Evolutionary conservation across 768 basidiomycete species (phyloP), one percentile per base, ranked within the genome.

Genomic region (Hygrocybe punicea): DNA sequence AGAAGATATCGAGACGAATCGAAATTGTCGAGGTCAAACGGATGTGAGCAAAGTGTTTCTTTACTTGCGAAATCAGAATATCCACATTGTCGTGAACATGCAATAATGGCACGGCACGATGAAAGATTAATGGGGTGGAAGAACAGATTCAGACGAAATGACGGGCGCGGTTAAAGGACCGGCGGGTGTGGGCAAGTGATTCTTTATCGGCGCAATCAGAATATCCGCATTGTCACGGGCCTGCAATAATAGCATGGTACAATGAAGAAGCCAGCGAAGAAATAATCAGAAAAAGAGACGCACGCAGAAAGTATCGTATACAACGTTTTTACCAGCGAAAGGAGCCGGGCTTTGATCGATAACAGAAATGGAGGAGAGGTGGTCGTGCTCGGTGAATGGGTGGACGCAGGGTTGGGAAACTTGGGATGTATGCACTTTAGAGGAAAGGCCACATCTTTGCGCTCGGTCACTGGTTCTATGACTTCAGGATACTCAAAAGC

Each of bases 401-500:
- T n/a, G n/a, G 58, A 34, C 36, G 25, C 24, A 16, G 58, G 14
- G 21, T 29, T 29, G 29, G 29, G 29, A 16, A 53, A 24, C 13
- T 29, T 29, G 29, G 29, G 29, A 4, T 4, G 51, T 13, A 5
- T 11, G 14, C 33, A 39, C 39, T 37, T 45, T 49, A 16, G 58
- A 54, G 29, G 29, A 29, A 29, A 29, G 29, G 29, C 4, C 29
- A 29, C 4, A 4, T 29, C 29, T 29, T 29, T 8, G 4, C 29
- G 29, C 8, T 29, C 29, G 4, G 29, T 8, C 29, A 8, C 4
- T 29, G 29, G 29, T 29, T 29, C 29, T 40, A 17, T 24, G n/a
- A n/a, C 37, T 6, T 70, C 61, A 39, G 64, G 56, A 33, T 71
- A 69, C 8, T 68, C 68, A 19, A 67, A 53, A 16, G 62, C 64